Evolutionary conservation across 768 basidiomycete species (phyloP).

Genomic region (Sporobolomyces roseus): DNA sequence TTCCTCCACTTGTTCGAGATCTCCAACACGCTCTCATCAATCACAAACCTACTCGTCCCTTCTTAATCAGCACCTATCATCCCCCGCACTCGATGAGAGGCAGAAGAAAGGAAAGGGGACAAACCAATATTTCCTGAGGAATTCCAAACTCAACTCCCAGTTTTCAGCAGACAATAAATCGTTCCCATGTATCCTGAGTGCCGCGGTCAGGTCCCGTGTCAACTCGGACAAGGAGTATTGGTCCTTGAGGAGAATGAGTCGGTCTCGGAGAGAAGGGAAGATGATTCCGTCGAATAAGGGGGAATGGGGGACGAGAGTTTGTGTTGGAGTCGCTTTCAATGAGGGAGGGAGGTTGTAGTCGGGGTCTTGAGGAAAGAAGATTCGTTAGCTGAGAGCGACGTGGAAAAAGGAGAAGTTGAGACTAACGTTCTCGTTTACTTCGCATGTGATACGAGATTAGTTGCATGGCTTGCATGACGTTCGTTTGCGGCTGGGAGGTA

Average conservation of each 20-base stretch:
- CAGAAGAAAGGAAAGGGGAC: slow-evolving; percentile 39
- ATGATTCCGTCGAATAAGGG: slow-evolving; percentile 57
- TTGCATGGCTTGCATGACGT: slow-evolving; percentile 40
- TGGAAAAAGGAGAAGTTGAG: not conserved
- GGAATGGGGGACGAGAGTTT: slow-evolving; percentile 79
- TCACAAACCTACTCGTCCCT: slow-evolving; percentile 81
- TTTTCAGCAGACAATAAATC: slow-evolving; percentile 83
- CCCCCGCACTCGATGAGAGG: too few species aligned
- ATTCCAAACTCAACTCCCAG: slow-evolving; percentile 83
- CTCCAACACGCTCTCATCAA: slow-evolving; percentile 66
- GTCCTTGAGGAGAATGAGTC: slow-evolving; percentile 85
- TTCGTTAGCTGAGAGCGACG: not conserved
- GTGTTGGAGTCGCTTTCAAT: slow-evolving; percentile 79
- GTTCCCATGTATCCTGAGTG: slow-evolving; percentile 76
- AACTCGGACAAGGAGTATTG: slow-evolving; percentile 73
- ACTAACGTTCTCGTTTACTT: slow-evolving; percentile 57
- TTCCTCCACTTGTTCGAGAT: slow-evolving; percentile 83
- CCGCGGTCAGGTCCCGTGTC: slow-evolving; percentile 65
- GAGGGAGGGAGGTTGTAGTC: slow-evolving; percentile 82
- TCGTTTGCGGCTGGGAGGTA: not conserved
- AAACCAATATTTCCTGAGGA: slow-evolving; percentile 77
- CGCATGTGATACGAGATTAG: slow-evolving; percentile 60
- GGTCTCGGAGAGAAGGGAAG: slow-evolving; percentile 82
- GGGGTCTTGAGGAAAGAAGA: slow-evolving; percentile 58
- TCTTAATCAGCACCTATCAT: slow-evolving; percentile 7